Conservation (phyloP, 345 rosid species). For the Leavenworthia alabamica region DNA sequence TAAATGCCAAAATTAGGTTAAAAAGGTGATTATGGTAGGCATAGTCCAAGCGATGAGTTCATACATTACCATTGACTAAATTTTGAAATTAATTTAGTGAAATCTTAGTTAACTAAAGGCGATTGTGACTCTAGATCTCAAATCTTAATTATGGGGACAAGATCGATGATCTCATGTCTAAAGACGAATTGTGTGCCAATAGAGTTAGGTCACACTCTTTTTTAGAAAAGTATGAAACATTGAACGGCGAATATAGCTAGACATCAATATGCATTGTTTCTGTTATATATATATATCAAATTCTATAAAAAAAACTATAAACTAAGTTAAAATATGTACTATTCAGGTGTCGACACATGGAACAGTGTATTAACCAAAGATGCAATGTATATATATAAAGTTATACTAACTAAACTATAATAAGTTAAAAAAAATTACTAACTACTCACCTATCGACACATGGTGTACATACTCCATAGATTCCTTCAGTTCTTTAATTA, state of each 20-base stretch:
- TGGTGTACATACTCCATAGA: neutral
- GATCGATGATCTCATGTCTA: conserved; percentile 30
- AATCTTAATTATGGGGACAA: conserved; percentile 30
- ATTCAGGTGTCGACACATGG: no score
- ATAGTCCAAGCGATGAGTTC: conserved; percentile 26
- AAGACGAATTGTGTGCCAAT: conserved; percentile 19
- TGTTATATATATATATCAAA: neutral
- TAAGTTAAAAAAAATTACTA: neutral
- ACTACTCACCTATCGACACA: neutral
- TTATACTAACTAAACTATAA: neutral
- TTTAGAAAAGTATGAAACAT: conserved; percentile 1
- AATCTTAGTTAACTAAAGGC: conserved; percentile 23
- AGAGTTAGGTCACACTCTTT: conserved; percentile 28
- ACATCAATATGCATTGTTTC: neutral
- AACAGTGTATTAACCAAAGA: neutral
- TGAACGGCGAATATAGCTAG: neutral
- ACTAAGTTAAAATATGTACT: neutral
- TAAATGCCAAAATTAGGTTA: conserved; percentile 18
- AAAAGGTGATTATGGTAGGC: conserved; percentile 20
- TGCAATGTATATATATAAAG: neutral
- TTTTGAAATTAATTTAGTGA: conserved; percentile 16
- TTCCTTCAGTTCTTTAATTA: neutral
- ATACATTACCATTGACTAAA: conserved; percentile 20
- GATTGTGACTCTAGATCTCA: conserved; percentile 27
- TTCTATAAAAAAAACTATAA: neutral